These are phyloP conservation scores for Cokeromyces recurvatus DNA, from an alignment of 371 early-diverging fungal genomes.

Conservation along the genomic window DNA sequence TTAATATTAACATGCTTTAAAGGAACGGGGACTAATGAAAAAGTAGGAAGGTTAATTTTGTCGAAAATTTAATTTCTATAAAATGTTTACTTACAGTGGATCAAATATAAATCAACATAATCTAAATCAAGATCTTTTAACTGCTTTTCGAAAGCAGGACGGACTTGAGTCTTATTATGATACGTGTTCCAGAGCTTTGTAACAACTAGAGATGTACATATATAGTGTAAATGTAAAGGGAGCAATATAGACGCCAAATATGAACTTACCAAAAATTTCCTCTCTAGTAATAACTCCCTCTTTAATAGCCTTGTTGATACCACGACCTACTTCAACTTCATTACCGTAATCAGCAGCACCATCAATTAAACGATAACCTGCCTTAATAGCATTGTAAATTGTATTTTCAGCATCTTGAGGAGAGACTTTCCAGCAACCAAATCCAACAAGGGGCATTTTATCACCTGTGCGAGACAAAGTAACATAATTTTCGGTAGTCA, in stretches of 20 bases:
- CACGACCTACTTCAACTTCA: conserved; percentile 67
- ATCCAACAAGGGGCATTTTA: conserved; percentile 42
- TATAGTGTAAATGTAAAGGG: conserved; percentile 2
- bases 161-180: conserved; percentile 46
- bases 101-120: conserved; percentile 67
- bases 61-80: conserved; percentile 57
- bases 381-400: conserved; percentile 48
- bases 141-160: conserved; percentile 44
- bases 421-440: conserved; percentile 35
- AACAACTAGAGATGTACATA: conserved; percentile 66
- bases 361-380: conserved; percentile 44
- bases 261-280: conserved; percentile 39
- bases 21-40: conserved; percentile 24
- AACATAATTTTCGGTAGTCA: conserved; percentile 19
- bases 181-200: conserved; percentile 72
- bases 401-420: conserved; percentile 24
- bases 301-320: conserved; percentile 46
- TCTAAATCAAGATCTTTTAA: conserved; percentile 50
- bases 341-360: conserved; percentile 55
- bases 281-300: conserved; percentile 60
- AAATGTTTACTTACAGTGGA: conserved; percentile 35
- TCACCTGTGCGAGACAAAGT: conserved; percentile 37
- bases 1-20: conserved; percentile 19
- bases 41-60: conserved; percentile 8
- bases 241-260: neutral